Base-by-base conservation (phyloP, 2,329 filamentous ascomycete genomes). In the Tolypocladium paradoxum region DNA sequence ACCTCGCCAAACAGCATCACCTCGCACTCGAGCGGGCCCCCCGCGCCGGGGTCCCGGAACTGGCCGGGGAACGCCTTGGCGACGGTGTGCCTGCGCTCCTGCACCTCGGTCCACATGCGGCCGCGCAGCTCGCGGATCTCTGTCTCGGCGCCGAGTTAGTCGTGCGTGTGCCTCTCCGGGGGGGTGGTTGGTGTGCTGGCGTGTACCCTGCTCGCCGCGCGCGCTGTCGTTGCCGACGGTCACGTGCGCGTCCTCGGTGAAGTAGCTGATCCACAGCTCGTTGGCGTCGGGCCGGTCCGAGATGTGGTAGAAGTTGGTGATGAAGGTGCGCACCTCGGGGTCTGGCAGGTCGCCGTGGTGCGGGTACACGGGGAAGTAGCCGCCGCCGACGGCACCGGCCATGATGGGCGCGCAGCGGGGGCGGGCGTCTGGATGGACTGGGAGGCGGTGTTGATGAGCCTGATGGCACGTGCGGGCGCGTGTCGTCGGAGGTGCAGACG, bases 41-140 rank as follows among this genome's bases (percentile, higher is more conserved):
- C 36, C 2, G 16, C 48, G 40, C 51, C 53, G 51, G 46, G 57
- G 48, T 58, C 59, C n/a, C 57, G 40, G 53, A 74, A 73, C 4
- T 55, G 55, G 1, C 63, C 72, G 20, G 72, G 70, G 53, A 75
- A 76, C 8, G 74, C 70, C 58, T 72, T 72, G 33, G 58, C 58
- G 29, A 74, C 65, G 2, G 59, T 67, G 61, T 77, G 75, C 54
- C 61, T 70, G 38, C 75, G 65, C 37, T 65, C 63, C 53, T 61
- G 58, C 22, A 75, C 68, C 22, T 60, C 57, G 14, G 70, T 64
- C 73, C 74, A 75, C 74, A 76, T 77, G 27, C 65, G 61, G 20
- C 57, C 56, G 36, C 75, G 68, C 31, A 76, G 57, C 40, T 61
- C 60, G 4, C 66, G 65, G 48, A 77, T 72, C 38, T 73, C 74